These are phyloP conservation scores for Epichloe typhina DNA, from an alignment of 2,329 filamentous ascomycete species.

Conservation along the genomic window DNA sequence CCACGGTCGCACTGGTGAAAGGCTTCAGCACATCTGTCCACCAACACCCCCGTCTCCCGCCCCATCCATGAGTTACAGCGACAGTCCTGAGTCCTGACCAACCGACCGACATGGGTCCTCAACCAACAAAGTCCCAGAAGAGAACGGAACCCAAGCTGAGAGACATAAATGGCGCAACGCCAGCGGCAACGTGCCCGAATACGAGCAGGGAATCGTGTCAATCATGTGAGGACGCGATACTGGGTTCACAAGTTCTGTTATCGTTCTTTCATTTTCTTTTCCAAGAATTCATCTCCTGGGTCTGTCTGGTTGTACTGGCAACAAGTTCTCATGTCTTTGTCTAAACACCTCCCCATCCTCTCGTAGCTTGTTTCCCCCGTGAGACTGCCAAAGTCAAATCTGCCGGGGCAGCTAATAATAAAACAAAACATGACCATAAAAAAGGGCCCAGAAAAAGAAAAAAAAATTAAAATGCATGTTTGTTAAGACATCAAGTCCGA, in stretches of 20 bases:
- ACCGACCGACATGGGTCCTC: background rate
- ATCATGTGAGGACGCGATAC: background rate
- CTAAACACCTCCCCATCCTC: background rate
- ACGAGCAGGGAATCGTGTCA: too few species aligned
- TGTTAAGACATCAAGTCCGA: background rate
- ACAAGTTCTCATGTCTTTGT: conserved; percentile 1
- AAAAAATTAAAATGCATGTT: background rate
- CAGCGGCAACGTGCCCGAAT: too few species aligned
- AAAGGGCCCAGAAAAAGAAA: background rate
- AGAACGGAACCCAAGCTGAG: too few species aligned
- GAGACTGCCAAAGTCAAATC: conserved; percentile 4
- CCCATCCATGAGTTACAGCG: background rate
- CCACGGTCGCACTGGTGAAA: too few species aligned
- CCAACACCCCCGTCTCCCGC: too few species aligned
- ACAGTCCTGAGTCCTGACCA: background rate
- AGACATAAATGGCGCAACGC: too few species aligned
- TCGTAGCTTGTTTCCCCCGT: background rate
- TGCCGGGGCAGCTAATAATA: background rate
- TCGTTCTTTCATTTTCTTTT: background rate
- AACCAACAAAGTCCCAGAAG: background rate
- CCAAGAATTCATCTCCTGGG: background rate
- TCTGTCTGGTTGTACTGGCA: conserved; percentile 1
- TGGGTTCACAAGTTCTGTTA: background rate
- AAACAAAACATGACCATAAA: background rate
- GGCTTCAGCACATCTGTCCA: too few species aligned